Percentiles rank a stretch among this genome's conserved stretches.
These are phyloP conservation scores for Schizonepeta tenuifolia DNA, from an alignment of 257 asterid genomes.

Conservation along the genomic window DNA sequence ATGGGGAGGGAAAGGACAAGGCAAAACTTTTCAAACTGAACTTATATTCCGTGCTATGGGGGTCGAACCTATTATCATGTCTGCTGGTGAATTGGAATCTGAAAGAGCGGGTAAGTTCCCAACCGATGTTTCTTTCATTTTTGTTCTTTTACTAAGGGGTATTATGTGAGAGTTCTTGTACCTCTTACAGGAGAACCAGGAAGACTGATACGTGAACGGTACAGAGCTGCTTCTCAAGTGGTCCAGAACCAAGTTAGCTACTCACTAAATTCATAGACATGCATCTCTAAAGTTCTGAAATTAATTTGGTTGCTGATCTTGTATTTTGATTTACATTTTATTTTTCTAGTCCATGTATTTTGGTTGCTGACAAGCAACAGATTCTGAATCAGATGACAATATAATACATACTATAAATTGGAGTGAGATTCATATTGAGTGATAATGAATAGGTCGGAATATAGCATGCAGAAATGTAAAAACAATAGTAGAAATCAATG, in stretches of 20 bases:
- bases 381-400: slow-evolving; percentile 2
- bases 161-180: slow-evolving; percentile 31
- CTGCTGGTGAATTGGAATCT: slow-evolving; percentile 97
- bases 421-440: neutral
- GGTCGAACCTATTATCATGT: slow-evolving; percentile 86
- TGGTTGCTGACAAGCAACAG: neutral
- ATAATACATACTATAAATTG: neutral
- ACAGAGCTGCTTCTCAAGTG: slow-evolving; percentile 99
- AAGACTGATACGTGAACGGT: slow-evolving; percentile 90
- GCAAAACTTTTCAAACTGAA: slow-evolving; percentile 94
- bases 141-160: slow-evolving; percentile 2
- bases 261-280: slow-evolving; percentile 62
- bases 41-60: slow-evolving; percentile 90
- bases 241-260: slow-evolving; percentile 97
- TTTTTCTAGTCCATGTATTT: slow-evolving; percentile 7
- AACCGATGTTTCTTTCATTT: neutral
- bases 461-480: neutral
- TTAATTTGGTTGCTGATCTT: slow-evolving; percentile 4
- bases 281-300: slow-evolving; percentile 44
- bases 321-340: neutral
- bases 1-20: slow-evolving; percentile 99
- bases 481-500: neutral
- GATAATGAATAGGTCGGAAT: neutral
- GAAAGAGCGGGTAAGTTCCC: slow-evolving; percentile 81
- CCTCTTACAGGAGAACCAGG: slow-evolving; percentile 90